Base-by-base conservation (phyloP, 148 eudicot genomes). In the Fagopyrum esculentum region DNA sequence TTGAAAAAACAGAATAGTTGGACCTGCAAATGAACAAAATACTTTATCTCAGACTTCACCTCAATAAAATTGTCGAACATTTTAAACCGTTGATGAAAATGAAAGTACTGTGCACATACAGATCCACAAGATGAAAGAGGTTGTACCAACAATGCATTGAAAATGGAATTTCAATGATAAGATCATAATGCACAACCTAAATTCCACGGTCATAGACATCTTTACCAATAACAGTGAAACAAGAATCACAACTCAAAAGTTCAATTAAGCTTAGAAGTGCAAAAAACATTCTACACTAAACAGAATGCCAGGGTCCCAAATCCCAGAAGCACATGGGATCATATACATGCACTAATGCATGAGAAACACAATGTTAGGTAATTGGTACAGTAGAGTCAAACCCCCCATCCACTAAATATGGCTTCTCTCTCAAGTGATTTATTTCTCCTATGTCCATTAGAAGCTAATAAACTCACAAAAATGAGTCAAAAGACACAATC, bases 1-100 rank as follows among this genome's bases (percentile, higher is more conserved):
- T 81, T 94, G 98, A 81, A 94, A 94, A 76, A 94, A 94, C 57
- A 94, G 88, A 76, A 94, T 86, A 46, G 98, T 94, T 72, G 98
- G 98, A 82, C 98, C 98, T 94, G 97, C 83, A 86, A 83, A 76
- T 66, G 55, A 49, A 44, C 76, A 75, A 76, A 50, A 35, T 47
- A 66, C 74, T 50, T 50, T 40, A 46, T 46, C 73, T 72, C 61
- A 70, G 68, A 19, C 50, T 40, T 66, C 70, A 66, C 46, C n/a
- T 66, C 17, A 15, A 66, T 66, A 49, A 40, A 9, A 12, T 15
- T n/a, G 1, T 73, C 13, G 17, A 73, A 17, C 26, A 50, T 40
- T 13, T 35, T 13, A 40, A 66, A 66, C 71, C 40, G n/a, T 43
- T 12, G 46, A 35, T 35, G 15, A 1, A 61, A 55, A 55, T 55